A percentile compares a stretch with the other conserved stretches of the same genome.
Evolutionary conservation across 2,329 filamentous ascomycete species (phyloP).

Genomic region (Grosmannia huntii): DNA sequence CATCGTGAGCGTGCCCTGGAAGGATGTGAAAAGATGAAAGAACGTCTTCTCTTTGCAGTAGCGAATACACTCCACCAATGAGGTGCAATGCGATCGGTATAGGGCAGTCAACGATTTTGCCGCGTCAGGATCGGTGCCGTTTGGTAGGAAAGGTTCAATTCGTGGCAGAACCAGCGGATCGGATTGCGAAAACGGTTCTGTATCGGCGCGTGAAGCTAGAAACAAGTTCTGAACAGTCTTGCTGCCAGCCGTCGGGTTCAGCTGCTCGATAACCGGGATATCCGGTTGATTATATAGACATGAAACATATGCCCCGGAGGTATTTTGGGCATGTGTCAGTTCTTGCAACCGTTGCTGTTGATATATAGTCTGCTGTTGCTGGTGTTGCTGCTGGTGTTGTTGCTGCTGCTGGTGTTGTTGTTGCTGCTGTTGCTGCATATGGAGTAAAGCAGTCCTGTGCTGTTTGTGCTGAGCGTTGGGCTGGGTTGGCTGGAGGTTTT

Average conservation of each 20-base stretch:
- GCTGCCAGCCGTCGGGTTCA: conserved; percentile 40
- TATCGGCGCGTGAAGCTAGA: conserved; percentile 45
- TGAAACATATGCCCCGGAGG: conserved; percentile 18
- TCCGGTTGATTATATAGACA: conserved; percentile 50
- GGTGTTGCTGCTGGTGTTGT: conserved; percentile 6
- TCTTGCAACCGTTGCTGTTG: conserved; percentile 1
- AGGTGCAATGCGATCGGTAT: conserved; percentile 91
- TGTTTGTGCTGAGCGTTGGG: conserved; percentile 2
- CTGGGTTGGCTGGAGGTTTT: neutral
- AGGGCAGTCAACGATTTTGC: conserved; percentile 76
- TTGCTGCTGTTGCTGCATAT: conserved; percentile 5
- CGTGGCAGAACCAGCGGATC: conserved; percentile 71
- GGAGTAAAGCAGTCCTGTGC: neutral
- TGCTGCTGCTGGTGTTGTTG: conserved; percentile 16
- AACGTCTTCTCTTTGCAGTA: conserved; percentile 97
- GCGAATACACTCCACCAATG: conserved; percentile 85
- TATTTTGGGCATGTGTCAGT: neutral
- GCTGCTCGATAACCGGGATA: conserved; percentile 41
- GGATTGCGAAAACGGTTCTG: conserved; percentile 43
- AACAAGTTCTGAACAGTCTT: conserved; percentile 48
- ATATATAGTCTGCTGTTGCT: neutral
- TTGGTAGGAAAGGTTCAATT: conserved; percentile 69
- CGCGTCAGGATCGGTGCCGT: conserved; percentile 72
- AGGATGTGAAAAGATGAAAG: conserved; percentile 86
- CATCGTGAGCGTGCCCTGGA: conserved; percentile 91